Conservation (phyloP, 768 basidiomycete species). For the Tulasnella sp. region DNA sequence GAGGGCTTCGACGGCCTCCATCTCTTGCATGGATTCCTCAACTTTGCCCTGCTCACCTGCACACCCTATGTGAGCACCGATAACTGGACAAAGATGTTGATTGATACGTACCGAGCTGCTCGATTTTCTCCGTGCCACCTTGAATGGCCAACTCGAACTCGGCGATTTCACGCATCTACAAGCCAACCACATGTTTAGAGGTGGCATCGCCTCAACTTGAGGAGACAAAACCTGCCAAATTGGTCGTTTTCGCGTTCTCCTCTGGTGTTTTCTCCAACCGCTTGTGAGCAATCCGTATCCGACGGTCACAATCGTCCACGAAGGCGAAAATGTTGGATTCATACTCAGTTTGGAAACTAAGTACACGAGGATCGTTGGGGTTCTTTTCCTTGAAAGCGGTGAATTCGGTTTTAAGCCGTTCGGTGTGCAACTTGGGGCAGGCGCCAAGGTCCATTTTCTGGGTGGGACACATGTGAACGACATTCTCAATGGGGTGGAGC, state of each 20-base stretch:
- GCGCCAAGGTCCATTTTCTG: constrained; percentile 99
- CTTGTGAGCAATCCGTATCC: constrained; percentile 86
- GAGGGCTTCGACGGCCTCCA: constrained; percentile 93
- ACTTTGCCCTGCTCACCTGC: constrained; percentile 97
- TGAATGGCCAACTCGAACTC: constrained; percentile 99
- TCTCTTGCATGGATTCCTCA: constrained; percentile 95
- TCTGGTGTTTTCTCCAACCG: constrained; percentile 98
- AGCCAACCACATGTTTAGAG: not conserved
- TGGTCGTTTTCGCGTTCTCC: constrained; percentile 98
- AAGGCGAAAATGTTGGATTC: constrained; percentile 91
- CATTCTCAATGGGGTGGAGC: not conserved
- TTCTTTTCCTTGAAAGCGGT: constrained; percentile 61
- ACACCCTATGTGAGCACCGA: not conserved
- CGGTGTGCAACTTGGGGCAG: constrained; percentile 93
- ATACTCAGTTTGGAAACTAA: constrained; percentile 87
- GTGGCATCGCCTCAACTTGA: not conserved
- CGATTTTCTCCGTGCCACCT: constrained; percentile 97
- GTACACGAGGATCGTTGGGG: constrained; percentile 69
- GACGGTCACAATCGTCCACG: constrained; percentile 95
- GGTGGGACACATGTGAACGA: not conserved
- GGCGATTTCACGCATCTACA: constrained; percentile 94
- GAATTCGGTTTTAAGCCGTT: constrained; percentile 85
- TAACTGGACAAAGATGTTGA: constrained; percentile 13
- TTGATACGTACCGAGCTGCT: constrained; percentile 56
- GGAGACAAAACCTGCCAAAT: constrained; percentile 46